Evolutionary conservation across 2,329 filamentous ascomycete genomes (phyloP).

Genomic region (Aspergillus pseudonomiae): DNA sequence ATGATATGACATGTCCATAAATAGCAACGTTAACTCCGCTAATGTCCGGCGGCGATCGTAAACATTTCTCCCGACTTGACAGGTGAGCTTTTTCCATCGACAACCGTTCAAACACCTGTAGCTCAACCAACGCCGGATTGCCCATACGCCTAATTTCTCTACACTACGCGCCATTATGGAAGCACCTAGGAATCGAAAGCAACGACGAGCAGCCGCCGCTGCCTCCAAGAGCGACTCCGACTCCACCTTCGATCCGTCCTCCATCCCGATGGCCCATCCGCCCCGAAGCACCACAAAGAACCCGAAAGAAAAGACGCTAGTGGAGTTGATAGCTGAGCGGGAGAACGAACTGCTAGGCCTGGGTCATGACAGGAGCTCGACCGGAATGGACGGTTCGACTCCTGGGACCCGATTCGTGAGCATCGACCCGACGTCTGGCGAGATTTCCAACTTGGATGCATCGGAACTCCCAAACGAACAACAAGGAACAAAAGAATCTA

Average conservation of each 20-base stretch:
- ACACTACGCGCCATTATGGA: constrained; percentile 24
- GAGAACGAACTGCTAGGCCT: constrained; percentile 37
- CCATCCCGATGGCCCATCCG: constrained; percentile 38
- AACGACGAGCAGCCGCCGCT: constrained; percentile 39
- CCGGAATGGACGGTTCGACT: constrained; percentile 1
- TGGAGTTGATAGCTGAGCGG: constrained; percentile 50
- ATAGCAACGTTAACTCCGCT: constrained; percentile 20
- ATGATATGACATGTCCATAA: constrained; percentile 5
- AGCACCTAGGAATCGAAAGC: constrained; percentile 42
- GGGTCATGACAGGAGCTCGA: constrained; percentile 10
- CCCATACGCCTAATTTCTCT: not conserved
- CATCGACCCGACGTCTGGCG: constrained; percentile 30
- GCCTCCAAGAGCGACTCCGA: constrained; percentile 15
- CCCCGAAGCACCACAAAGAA: constrained; percentile 19
- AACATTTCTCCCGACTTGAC: constrained; percentile 7
- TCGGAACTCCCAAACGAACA: constrained; percentile 25
- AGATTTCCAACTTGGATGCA: constrained; percentile 28
- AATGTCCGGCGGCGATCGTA: constrained; percentile 19
- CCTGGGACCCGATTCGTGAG: constrained; percentile 36
- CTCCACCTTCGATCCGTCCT: constrained; percentile 32
- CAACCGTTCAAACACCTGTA: constrained; percentile 4
- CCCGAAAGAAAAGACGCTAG: constrained; percentile 41
- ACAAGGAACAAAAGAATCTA: not conserved
- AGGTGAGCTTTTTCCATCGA: constrained; percentile 8
- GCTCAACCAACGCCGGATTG: not conserved